Evolutionary conservation across 2,329 filamentous ascomycete species (phyloP), one percentile per base, ranked within the genome.

Genomic region (Zymoseptoria crescenta): DNA sequence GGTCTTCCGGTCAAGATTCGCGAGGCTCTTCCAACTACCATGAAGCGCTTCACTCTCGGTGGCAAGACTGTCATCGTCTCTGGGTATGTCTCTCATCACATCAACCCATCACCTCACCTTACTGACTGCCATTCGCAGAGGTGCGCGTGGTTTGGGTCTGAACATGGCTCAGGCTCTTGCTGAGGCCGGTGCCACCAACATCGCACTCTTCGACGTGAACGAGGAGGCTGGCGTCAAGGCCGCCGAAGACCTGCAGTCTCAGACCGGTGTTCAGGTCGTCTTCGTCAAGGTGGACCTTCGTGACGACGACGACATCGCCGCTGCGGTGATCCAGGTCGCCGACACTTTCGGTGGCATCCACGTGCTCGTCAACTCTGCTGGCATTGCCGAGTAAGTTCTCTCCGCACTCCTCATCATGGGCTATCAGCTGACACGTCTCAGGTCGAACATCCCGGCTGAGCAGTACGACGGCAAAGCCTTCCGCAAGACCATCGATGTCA

Each of bases 211-310:
- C 69, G 88, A 91, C 68, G 85, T 87, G 65, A 88, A 90, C 78
- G 83, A 88, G 75, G 83, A 89, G 67, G 80, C 89, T 13, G 88
- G 88, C 28, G 87, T 89, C 68, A 79, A 83, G 69, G 80, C 87
- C 2, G 87, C 87, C 20, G 82, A 81, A 20, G 84, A 88, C 74
- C 80, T 91, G 50, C 84, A 88, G 75, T 76, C 84, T 70, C 84
- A 88, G 79, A 87, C 86, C n/a, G 84, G 85, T 53, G 80, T 91
- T 29, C 86, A 87, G 45, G 85, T 88, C 52, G 83, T 83, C 53
- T 91, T 91, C 79, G 89, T 87, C 80, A 87, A 87, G 76, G 87
- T 91, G 52, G 87, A 91, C 67, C 87, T 92, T 30, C 86, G 87
- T 69, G 86, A 91, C 66, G 85, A 82, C 9, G 80, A 79, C 50